phyloP scores from a whole-genome alignment of 2,329 filamentous ascomycete species.

The Penicillium sp. region DNA sequence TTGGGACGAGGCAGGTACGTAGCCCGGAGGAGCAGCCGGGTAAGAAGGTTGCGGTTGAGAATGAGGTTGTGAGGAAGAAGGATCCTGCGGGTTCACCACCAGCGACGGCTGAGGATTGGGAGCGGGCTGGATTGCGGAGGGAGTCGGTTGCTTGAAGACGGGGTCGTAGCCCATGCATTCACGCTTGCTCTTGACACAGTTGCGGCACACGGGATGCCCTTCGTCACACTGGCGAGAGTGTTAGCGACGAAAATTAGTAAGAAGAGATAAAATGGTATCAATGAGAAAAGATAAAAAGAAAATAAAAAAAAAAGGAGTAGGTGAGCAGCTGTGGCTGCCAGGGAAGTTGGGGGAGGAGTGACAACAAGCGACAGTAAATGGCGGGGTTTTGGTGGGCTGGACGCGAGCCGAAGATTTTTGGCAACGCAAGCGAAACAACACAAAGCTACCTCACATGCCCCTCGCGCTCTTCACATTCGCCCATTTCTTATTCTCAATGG shows the following conservation, averaged over 20 bases:
- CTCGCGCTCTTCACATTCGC: conserved; percentile 14
- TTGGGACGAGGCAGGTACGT: conserved; percentile 45
- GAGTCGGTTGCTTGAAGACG: conserved; percentile 70
- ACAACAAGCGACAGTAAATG: conserved; percentile 32
- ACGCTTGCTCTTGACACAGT: conserved; percentile 71
- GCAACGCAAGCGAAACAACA: conserved; percentile 32
- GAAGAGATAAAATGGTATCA: conserved; percentile 24
- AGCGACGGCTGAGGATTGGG: conserved; percentile 50
- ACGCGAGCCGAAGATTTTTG: conserved; percentile 24
- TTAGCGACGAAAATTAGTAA: conserved; percentile 24
- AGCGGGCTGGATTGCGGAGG: conserved; percentile 70
- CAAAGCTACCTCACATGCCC: conserved; percentile 16
- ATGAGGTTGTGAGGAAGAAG: conserved; percentile 26
- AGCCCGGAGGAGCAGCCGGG: conserved; percentile 45
- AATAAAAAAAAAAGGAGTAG: conserved; percentile 6
- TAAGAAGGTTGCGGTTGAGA: conserved; percentile 32
- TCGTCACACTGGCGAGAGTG: conserved; percentile 81
- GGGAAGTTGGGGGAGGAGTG: conserved; percentile 25
- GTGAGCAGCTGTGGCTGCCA: conserved; percentile 10
- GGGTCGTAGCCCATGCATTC: conserved; percentile 72
- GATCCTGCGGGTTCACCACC: conserved; percentile 46
- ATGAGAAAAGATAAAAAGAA: conserved; percentile 18
- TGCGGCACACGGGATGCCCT: conserved; percentile 82
- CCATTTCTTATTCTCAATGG: not conserved
- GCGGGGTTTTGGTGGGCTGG: conserved; percentile 29